Conservation (phyloP, 352 stramenopile species). For the Globisporangium megalacanthum region DNA sequence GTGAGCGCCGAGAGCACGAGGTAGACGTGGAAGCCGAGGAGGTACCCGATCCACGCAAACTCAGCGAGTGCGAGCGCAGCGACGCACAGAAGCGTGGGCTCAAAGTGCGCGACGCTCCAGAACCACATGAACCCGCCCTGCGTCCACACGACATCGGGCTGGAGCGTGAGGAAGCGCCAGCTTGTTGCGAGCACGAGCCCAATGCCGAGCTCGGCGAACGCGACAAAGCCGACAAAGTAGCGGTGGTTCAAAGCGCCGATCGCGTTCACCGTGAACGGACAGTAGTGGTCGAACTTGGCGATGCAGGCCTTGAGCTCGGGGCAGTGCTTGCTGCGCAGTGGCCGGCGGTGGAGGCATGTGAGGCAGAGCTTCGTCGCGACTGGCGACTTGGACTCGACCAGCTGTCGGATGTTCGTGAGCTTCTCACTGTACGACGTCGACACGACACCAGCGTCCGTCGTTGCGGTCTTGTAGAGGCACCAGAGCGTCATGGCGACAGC, state of each 20-base stretch:
- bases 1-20: constrained; percentile 52
- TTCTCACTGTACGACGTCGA: constrained; percentile 68
- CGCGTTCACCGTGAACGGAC: constrained; percentile 89
- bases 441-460: constrained; percentile 51
- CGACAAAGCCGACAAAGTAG: constrained; percentile 92
- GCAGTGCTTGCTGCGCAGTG: constrained; percentile 73
- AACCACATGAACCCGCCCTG: constrained; percentile 20
- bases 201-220: constrained; percentile 59
- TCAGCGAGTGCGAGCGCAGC: constrained; percentile 48
- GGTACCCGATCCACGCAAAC: constrained; percentile 68
- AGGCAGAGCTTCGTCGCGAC: constrained; percentile 74
- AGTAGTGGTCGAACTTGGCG: constrained; percentile 83
- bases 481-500: constrained; percentile 35
- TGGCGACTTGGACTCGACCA: constrained; percentile 71
- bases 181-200: constrained; percentile 36
- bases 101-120: constrained; percentile 54
- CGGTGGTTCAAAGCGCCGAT: constrained; percentile 94
- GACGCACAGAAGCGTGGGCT: constrained; percentile 52
- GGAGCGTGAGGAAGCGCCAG: constrained; percentile 27
- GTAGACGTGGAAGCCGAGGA: constrained; percentile 65
- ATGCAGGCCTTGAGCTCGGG: constrained; percentile 76
- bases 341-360: constrained; percentile 70
- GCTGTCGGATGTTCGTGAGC: constrained; percentile 50
- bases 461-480: constrained; percentile 52
- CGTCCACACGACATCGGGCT: constrained; percentile 17